Evolutionary conservation across 1,139 yeast species (phyloP).

Genomic region (Candida mesenterica): DNA sequence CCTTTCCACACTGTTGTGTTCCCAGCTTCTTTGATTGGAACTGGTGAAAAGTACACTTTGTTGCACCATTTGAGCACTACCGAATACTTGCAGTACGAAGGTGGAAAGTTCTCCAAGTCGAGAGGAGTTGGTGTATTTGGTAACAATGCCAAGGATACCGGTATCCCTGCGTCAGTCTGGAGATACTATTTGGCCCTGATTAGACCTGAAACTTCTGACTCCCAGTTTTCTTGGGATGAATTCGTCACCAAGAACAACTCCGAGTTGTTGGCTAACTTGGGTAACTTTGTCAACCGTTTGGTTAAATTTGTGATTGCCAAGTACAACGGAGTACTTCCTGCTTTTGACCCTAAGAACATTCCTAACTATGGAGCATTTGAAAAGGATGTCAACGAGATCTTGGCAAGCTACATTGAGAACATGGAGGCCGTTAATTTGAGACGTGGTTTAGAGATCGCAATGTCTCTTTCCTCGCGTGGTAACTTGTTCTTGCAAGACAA

Average conservation of each 20-base stretch:
- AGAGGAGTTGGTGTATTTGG: slow-evolving; percentile 98
- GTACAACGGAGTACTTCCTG: slow-evolving; percentile 86
- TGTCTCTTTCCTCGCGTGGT: slow-evolving; percentile 91
- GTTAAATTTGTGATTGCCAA: slow-evolving; percentile 88
- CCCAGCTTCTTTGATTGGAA: slow-evolving; percentile 91
- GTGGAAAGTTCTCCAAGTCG: slow-evolving; percentile 95
- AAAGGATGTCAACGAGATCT: slow-evolving; percentile 59
- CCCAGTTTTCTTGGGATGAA: slow-evolving; percentile 96
- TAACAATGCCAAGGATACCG: slow-evolving; percentile 92
- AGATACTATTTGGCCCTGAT: slow-evolving; percentile 90
- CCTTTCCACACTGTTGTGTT: slow-evolving; percentile 98
- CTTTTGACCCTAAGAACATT: slow-evolving; percentile 46
- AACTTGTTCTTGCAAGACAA: slow-evolving; percentile 93
- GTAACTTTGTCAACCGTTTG: slow-evolving; percentile 93
- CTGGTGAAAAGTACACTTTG: slow-evolving; percentile 85
- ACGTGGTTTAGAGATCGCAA: slow-evolving; percentile 85
- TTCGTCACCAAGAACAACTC: slow-evolving; percentile 91
- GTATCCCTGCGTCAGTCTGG: slow-evolving; percentile 92
- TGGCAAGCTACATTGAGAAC: slow-evolving; percentile 60
- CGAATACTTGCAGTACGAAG: slow-evolving; percentile 95
- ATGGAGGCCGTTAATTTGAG: slow-evolving; percentile 83
- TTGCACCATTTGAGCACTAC: slow-evolving; percentile 90
- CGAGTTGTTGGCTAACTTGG: slow-evolving; percentile 91
- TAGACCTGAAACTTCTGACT: slow-evolving; percentile 93
- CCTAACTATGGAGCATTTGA: slow-evolving; percentile 51